Percentiles rank a stretch among this genome's conserved stretches.
These are phyloP conservation scores for Crithidia fasciculata DNA, from an alignment of 208 protist genomes.

Conservation along the genomic window DNA sequence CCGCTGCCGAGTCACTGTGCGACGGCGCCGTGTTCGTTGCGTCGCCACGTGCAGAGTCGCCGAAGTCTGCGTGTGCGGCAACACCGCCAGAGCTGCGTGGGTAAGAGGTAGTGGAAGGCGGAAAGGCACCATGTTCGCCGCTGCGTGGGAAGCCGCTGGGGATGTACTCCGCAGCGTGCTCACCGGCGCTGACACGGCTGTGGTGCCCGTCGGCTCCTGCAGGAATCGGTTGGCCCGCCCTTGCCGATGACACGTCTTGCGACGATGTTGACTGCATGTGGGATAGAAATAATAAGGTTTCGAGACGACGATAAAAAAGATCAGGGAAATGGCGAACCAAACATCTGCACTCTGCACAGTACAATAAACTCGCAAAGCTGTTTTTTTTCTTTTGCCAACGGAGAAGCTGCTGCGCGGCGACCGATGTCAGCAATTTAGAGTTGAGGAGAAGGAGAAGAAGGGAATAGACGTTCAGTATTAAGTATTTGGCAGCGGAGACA, in stretches of 20 bases:
- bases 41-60: background rate
- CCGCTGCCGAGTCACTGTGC: slow-evolving; percentile 14
- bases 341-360: too few relatives aligned
- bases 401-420: too few relatives aligned
- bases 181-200: background rate
- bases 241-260: background rate
- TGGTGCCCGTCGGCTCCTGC: too few relatives aligned
- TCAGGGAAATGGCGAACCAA: too few relatives aligned
- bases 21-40: background rate
- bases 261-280: background rate
- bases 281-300: background rate
- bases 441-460: too few relatives aligned
- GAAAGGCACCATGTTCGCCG: background rate
- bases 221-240: too few relatives aligned
- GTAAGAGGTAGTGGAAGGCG: background rate
- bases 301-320: background rate
- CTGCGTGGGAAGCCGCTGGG: slow-evolving; percentile 28
- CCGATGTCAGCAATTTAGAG: too few relatives aligned
- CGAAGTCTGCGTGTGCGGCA: background rate
- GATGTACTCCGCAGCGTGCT: slow-evolving; percentile 13
- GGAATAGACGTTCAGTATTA: too few relatives aligned
- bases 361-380: too few relatives aligned
- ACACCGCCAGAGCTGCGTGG: background rate
- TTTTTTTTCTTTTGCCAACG: too few relatives aligned
- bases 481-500: too few relatives aligned